Base-by-base conservation (phyloP, 2,329 filamentous ascomycete genomes). In the Xylariaceae sp. region DNA sequence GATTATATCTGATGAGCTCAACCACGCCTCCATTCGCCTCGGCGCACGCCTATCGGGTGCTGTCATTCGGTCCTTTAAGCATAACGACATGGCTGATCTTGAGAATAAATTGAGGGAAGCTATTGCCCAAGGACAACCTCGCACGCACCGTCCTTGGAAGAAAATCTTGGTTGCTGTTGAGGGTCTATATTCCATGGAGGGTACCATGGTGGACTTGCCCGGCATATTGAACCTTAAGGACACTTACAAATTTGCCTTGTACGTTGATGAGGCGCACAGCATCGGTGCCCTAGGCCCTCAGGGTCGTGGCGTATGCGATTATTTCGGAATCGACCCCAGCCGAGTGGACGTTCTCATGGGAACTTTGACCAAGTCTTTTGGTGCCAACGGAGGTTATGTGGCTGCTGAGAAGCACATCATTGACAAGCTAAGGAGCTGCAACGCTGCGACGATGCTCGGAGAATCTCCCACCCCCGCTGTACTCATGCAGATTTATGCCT, bases 121-220 rank as follows among this genome's bases (percentile, higher is more conserved):
- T 64, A 98, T 99, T 71, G 93, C 94, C 12, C 94, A 98, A 76
- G 95, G 95, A 40, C 95, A 99, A 73, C 95, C 95, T 50, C 90
- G 95, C 65, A 99, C 94, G n/a, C 95, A 99, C 75, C 90, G 95
- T 26, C 95, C 95, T 1, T 99, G 95, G 95, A 97, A 96, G 83
- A 99, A 98, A 86, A 98, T 99, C 59, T 76, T 99, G 48, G 91
- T 99, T 40, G 93, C 94, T 33, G 91, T 99, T 33, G 95, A 99
- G 75, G 95, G 95, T 67, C 84, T 99, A 17, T 99, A 99, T 82
- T 98, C 94, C 1, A 99, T 99, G 95, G 95, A 99, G 78, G 95
- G 95, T 45, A 97, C 93, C 65, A 96, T 99, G 91, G 95, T 91
- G 76, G 95, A 99, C 73, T 84, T 99, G n/a, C 95, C 95, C 1